Percentiles rank a stretch among this genome's conserved stretches.
These are phyloP conservation scores for Diphasiastrum complanatum DNA, from an alignment of 83 land plant genomes.

Conservation along the genomic window DNA sequence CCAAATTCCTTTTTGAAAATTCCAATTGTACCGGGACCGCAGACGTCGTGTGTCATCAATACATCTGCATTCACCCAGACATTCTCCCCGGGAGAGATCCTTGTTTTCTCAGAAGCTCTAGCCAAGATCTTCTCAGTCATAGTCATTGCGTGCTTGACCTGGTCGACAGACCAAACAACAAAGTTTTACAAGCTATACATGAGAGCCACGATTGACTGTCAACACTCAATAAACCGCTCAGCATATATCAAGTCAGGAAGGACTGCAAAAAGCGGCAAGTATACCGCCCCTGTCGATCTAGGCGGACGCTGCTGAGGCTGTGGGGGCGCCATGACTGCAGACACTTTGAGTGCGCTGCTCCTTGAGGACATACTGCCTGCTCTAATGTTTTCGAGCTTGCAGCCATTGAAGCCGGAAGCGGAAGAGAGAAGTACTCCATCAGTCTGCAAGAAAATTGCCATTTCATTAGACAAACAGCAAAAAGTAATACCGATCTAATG, in stretches of 20 bases:
- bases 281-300: conserved; percentile 68
- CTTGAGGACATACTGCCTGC: not conserved
- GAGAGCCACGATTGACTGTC: not conserved
- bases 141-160: conserved; percentile 85
- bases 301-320: conserved; percentile 59
- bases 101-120: conserved; percentile 52
- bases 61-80: conserved; percentile 88
- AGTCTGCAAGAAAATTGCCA: no score
- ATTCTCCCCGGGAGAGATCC: conserved; percentile 73
- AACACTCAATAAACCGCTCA: not conserved
- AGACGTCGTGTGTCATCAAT: conserved; percentile 96
- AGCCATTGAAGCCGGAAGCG: no score
- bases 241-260: not conserved
- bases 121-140: conserved; percentile 91
- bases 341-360: conserved; percentile 16
- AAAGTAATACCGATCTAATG: no score
- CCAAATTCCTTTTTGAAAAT: conserved; percentile 91
- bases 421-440: no score
- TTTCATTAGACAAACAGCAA: no score
- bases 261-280: conserved; percentile 18
- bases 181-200: not conserved
- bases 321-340: conserved; percentile 59
- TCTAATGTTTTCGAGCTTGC: no score
- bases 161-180: not conserved
- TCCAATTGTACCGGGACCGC: conserved; percentile 90